Evolutionary conservation across 2,329 filamentous ascomycete genomes (phyloP).

Genomic region (Exophiala spinifera): DNA sequence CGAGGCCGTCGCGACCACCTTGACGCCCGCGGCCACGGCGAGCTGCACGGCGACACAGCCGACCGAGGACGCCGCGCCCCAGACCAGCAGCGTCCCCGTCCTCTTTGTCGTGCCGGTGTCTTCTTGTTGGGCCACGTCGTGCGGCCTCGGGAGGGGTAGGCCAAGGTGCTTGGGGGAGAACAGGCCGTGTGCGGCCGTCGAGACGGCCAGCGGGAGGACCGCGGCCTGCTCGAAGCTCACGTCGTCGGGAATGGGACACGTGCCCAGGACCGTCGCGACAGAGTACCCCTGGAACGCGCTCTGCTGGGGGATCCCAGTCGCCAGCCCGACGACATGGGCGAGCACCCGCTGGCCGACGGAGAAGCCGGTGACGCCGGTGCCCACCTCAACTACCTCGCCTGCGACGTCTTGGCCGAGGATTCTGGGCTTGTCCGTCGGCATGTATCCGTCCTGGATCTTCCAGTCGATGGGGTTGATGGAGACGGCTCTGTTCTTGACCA

Average conservation of each 20-base stretch:
- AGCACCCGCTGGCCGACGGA: constrained; percentile 34
- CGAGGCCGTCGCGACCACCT: constrained; percentile 41
- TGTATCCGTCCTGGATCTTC: constrained; percentile 32
- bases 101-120: constrained; percentile 29
- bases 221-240: constrained; percentile 33
- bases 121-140: background rate
- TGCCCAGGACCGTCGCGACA: constrained; percentile 27
- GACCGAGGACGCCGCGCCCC: constrained; percentile 52
- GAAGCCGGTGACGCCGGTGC: constrained; percentile 29
- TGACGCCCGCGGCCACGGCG: constrained; percentile 39
- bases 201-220: constrained; percentile 35
- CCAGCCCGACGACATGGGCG: constrained; percentile 27
- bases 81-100: constrained; percentile 47
- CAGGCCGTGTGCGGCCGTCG: constrained; percentile 33
- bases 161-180: constrained; percentile 31
- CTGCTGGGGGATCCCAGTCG: constrained; percentile 17
- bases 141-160: constrained; percentile 17
- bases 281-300: constrained; percentile 36
- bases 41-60: constrained; percentile 47
- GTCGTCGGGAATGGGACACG: constrained; percentile 30
- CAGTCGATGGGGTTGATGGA: constrained; percentile 37
- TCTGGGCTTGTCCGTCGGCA: constrained; percentile 28
- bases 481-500: constrained; percentile 30
- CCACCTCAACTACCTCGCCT: constrained; percentile 33
- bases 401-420: constrained; percentile 33